Base-by-base conservation (phyloP, 2,329 filamentous ascomycete genomes). In the Aspergillus jensenii region DNA sequence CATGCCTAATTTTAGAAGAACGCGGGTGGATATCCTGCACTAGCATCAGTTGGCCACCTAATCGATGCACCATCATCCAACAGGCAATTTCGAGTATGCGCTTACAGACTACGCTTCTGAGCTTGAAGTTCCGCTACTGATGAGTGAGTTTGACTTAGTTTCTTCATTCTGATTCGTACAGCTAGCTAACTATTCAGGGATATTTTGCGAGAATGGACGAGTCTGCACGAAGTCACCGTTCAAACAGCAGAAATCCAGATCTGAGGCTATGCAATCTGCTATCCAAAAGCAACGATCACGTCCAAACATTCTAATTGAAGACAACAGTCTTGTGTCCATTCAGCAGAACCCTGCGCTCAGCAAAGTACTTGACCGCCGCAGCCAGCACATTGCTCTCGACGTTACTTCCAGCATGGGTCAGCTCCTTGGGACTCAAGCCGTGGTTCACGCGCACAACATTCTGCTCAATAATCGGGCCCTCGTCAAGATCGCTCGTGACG, bases 401-500 rank as follows among this genome's bases (percentile, higher is more conserved):
- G 64, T 91, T 93, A 66, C 88, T 90, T 12, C 90, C 90, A 72
- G 92, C 89, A 67, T 90, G 87, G 2, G 90, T 88, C 70, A 93
- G 75, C 71, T 89, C 86, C 79, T 90, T 90, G 17, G 90, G 82
- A 67, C 84, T 87, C 84, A 92, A 85, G 64, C 81, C 83, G 75
- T 95, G 90, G 71, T 91, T 88, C 25, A 93, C 90, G 15, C 90
- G 80, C 6, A 87, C 83, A 54, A 93, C 87, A 55, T 90, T 83
- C 82, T 95, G 90, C 82, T 93, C 90, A 66, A 95, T 95, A 66
- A 95, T 95, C 11, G 90, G 90, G 2, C 90, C 90, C 79, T 95
- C 90, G 69, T 95, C 90, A 61, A 95, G 76, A 74, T 93, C 90
- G 27, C 88, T 89, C 1, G 90, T 95, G 64, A 93, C 90, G 67